Percentiles rank a stretch among this genome's conserved stretches.
Conservation (phyloP, 208 protist genomes). For the Kentomonas sorsogonicus region DNA sequence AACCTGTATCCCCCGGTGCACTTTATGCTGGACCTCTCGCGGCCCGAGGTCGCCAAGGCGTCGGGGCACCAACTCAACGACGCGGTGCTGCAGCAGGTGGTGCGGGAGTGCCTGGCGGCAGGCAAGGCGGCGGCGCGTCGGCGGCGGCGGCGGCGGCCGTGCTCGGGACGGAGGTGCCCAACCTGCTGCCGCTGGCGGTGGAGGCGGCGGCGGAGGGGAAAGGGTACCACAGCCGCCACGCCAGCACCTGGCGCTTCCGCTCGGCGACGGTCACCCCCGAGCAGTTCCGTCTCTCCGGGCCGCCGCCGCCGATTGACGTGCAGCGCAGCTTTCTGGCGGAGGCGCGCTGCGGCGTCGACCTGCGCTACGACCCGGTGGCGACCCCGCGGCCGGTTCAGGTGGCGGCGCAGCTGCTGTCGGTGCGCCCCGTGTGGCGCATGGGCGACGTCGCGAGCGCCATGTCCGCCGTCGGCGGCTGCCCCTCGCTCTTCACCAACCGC, state of each 20-base stretch:
- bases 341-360: slow-evolving; percentile 18
- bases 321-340: too few relatives aligned
- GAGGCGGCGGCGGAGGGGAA: too few relatives aligned
- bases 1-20: neutral
- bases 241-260: too few relatives aligned
- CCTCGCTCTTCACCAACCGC: slow-evolving; percentile 55
- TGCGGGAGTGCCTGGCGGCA: neutral
- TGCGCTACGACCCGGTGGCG: slow-evolving; percentile 19
- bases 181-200: too few relatives aligned
- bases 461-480: slow-evolving; percentile 55
- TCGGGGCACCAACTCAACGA: neutral
- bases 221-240: too few relatives aligned
- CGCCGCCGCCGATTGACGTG: too few relatives aligned
- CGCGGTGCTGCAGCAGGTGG: neutral
- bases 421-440: slow-evolving; percentile 58
- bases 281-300: too few relatives aligned
- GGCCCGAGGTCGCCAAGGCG: neutral
- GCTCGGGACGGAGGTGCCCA: too few relatives aligned
- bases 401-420: slow-evolving; percentile 38
- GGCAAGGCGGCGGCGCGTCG: neutral
- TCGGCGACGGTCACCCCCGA: too few relatives aligned
- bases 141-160: neutral
- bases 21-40: neutral
- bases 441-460: slow-evolving; percentile 48
- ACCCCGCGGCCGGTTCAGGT: slow-evolving; percentile 47